These are phyloP conservation scores for Chaetomiaceae sp. DNA, from an alignment of 2,329 filamentous ascomycete species.

Conservation along the genomic window DNA sequence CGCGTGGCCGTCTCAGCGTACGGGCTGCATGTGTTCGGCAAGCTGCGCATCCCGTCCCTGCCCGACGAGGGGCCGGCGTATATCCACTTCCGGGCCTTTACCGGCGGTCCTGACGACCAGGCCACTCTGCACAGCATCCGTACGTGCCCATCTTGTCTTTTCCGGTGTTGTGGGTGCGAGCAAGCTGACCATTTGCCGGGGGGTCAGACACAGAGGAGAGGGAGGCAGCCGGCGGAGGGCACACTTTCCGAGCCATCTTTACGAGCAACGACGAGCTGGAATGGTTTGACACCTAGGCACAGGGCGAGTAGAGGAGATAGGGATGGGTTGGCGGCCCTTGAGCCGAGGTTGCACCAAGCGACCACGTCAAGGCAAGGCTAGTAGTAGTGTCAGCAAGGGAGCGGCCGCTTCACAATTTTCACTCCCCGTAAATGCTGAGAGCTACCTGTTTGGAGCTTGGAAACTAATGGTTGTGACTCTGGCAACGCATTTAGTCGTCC, in stretches of 20 bases:
- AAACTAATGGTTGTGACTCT: too few relatives aligned
- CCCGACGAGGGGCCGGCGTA: constrained; percentile 34
- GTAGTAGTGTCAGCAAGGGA: too few relatives aligned
- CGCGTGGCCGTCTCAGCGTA: constrained; percentile 42
- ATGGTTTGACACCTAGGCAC: constrained; percentile 46
- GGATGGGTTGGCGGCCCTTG: too few relatives aligned
- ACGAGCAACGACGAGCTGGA: constrained; percentile 40
- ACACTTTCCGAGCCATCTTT: constrained; percentile 41
- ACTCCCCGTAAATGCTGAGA: too few relatives aligned
- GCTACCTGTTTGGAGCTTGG: too few relatives aligned
- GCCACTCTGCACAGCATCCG: constrained; percentile 41
- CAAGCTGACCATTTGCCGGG: too few relatives aligned
- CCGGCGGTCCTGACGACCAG: constrained; percentile 35
- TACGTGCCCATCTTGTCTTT: not conserved
- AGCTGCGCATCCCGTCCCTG: constrained; percentile 40
- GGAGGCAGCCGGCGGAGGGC: constrained; percentile 37
- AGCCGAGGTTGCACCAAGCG: too few relatives aligned
- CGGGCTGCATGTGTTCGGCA: constrained; percentile 44
- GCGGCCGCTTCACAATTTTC: too few relatives aligned
- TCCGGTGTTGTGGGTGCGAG: too few relatives aligned
- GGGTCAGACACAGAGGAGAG: constrained; percentile 38
- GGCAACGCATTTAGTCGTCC: constrained; percentile 11
- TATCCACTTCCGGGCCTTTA: constrained; percentile 44
- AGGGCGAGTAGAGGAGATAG: too few relatives aligned
- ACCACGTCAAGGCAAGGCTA: too few relatives aligned